phyloP scores from a whole-genome alignment of 208 protist species.

The Wallacemonas sp. region DNA sequence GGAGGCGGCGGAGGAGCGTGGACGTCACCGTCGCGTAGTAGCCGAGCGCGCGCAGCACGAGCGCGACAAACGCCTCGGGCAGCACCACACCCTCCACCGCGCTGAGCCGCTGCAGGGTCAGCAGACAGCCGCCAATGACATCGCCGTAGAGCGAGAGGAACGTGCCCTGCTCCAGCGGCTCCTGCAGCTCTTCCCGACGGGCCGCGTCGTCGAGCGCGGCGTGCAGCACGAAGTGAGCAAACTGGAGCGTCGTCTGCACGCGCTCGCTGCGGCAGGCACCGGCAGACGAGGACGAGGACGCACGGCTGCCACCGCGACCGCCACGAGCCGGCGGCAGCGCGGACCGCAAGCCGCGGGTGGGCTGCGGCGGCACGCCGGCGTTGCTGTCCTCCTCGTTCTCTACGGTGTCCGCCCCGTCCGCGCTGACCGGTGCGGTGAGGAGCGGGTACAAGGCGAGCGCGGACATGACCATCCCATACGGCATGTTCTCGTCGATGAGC shows the following conservation, averaged over 20 bases:
- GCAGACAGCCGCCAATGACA: constrained; percentile 59
- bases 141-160: constrained; percentile 70
- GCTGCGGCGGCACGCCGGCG: background rate
- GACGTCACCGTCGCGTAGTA: constrained; percentile 8
- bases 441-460: constrained; percentile 69
- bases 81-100: constrained; percentile 45
- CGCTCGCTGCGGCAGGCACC: constrained; percentile 11
- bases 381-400: constrained; percentile 19
- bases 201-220: constrained; percentile 56
- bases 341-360: background rate
- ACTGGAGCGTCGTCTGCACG: constrained; percentile 36
- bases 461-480: constrained; percentile 74
- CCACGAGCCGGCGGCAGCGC: background rate
- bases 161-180: constrained; percentile 39
- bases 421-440: constrained; percentile 10
- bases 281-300: background rate
- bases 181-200: constrained; percentile 38
- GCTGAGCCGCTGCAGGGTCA: constrained; percentile 47
- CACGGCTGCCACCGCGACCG: background rate
- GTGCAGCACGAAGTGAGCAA: constrained; percentile 61
- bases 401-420: background rate
- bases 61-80: constrained; percentile 37
- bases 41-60: constrained; percentile 40
- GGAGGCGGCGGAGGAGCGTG: constrained; percentile 27
- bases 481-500: constrained; percentile 63